phyloP scores from a whole-genome alignment of 768 basidiomycete genomes.

The Gautieria morchelliformis region DNA sequence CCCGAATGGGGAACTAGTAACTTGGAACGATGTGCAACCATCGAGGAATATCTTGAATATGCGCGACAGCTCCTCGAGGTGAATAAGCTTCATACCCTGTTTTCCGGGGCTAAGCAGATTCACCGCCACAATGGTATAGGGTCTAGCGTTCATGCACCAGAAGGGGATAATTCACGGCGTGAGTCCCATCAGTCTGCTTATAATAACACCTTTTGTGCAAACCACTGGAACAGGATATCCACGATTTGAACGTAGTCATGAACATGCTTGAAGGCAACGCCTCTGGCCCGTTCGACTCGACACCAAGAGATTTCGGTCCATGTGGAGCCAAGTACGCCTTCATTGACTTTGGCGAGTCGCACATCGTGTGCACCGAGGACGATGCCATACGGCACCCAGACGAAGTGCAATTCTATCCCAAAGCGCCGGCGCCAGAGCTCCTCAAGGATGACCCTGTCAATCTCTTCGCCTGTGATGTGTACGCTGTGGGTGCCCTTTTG shows the following conservation, averaged over 20 bases:
- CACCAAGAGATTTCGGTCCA: neutral
- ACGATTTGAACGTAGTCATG: neutral
- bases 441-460: too few relatives aligned
- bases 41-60: neutral
- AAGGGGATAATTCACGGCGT: neutral
- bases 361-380: too few relatives aligned
- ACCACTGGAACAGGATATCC: neutral
- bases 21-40: neutral
- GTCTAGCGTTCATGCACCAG: neutral
- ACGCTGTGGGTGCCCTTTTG: too few relatives aligned
- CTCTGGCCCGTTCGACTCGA: neutral
- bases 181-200: neutral
- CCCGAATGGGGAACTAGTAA: neutral
- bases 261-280: neutral
- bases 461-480: too few relatives aligned
- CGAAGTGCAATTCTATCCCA: too few relatives aligned
- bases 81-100: neutral
- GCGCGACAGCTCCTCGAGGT: neutral
- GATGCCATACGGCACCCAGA: too few relatives aligned
- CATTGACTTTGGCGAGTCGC: neutral
- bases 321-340: neutral
- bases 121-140: neutral
- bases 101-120: neutral
- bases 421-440: too few relatives aligned
- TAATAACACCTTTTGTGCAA: neutral